Evolutionary conservation across 352 stramenopile species (phyloP).

Genomic region (Peronospora destructor): DNA sequence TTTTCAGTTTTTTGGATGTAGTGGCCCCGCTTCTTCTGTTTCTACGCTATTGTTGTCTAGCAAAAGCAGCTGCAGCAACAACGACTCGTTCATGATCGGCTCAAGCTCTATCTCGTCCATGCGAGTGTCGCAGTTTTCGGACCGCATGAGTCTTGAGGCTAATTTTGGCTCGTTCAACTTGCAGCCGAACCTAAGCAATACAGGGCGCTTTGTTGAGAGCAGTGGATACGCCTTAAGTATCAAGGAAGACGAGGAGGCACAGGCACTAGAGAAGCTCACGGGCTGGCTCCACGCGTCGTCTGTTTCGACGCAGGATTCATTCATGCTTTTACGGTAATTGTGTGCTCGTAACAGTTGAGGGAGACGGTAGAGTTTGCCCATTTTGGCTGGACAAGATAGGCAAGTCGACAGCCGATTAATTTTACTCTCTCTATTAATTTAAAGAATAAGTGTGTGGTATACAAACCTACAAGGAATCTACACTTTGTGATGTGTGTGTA

Average conservation of each 20-base stretch:
- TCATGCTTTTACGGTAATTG: slow-evolving; percentile 32
- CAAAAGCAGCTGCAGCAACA: slow-evolving; percentile 35
- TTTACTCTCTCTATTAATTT: slow-evolving; percentile 24
- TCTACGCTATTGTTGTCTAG: slow-evolving; percentile 16
- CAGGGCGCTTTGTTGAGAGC: slow-evolving; percentile 35
- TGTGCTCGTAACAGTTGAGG: slow-evolving; percentile 7
- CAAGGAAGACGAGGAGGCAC: slow-evolving; percentile 58
- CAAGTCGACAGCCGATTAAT: slow-evolving; percentile 15
- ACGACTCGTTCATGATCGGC: slow-evolving; percentile 49
- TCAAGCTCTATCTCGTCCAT: slow-evolving; percentile 41
- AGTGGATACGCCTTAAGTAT: slow-evolving; percentile 51
- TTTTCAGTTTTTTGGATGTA: slow-evolving; percentile 60
- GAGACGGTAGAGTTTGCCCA: slow-evolving; percentile 12
- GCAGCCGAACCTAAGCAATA: slow-evolving; percentile 20
- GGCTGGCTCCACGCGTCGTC: slow-evolving; percentile 59
- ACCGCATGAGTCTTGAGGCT: slow-evolving; percentile 69
- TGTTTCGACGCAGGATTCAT: slow-evolving; percentile 54
- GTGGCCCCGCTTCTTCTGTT: slow-evolving; percentile 15
- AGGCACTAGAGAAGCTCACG: slow-evolving; percentile 50
- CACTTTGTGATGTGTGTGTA: too few species aligned
- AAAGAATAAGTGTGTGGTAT: too few species aligned
- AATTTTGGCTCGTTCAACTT: slow-evolving; percentile 69
- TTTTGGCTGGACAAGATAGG: slow-evolving; percentile 31
- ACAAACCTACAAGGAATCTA: too few species aligned
- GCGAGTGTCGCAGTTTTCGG: slow-evolving; percentile 38